Base-by-base conservation (phyloP, 345 rosid species). In the Excoecaria cochinchinensis region DNA sequence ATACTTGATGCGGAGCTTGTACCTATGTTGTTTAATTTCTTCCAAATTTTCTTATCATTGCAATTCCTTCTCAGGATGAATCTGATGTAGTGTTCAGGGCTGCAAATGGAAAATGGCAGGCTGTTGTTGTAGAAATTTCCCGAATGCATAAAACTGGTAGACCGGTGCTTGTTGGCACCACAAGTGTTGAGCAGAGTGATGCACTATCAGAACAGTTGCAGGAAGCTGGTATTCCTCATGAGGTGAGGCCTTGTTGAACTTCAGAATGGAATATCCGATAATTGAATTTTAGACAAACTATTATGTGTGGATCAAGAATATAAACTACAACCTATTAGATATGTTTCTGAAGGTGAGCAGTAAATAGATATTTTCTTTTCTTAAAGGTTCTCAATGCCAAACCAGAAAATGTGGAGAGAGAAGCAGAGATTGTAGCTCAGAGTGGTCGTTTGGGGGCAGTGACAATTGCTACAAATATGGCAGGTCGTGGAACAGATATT, bases 361-460 rank as follows among this genome's bases (percentile, higher is more conserved):
- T 46, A 77, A 69, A 78, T 75, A 65, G 59, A 66, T 75, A 21
- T 76, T 7, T 7, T 31, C 31, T 79, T 78, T 60, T 78, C 69
- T 75, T 61, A 52, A 84, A 95, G 99, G 97, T 95, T 72, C 97
- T 95, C 76, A 95, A 95, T 85, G 99, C 99, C 62, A 95, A 95
- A 83, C 99, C 99, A 51, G 97, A 95, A 86, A 95, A 95, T 87
- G 99, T 95, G 80, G 99, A 95, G 86, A 90, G 99, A 84, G 99
- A 95, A 89, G 99, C 99, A 51, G 99, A 95, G 86, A 95, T 95
- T 79, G 99, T 95, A 74, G 97, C 97, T 63, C 99, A 95, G 83
- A 95, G 99, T 75, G 99, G 99, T 71, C 99, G 99, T 82, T 86
- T 88, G 66, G 97, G 95, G 73, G 97, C 97, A 16, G 99, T 95